Evolutionary conservation across 768 basidiomycete genomes (phyloP), one percentile per base, ranked within the genome.

Genomic region (Podaxis sp.): DNA sequence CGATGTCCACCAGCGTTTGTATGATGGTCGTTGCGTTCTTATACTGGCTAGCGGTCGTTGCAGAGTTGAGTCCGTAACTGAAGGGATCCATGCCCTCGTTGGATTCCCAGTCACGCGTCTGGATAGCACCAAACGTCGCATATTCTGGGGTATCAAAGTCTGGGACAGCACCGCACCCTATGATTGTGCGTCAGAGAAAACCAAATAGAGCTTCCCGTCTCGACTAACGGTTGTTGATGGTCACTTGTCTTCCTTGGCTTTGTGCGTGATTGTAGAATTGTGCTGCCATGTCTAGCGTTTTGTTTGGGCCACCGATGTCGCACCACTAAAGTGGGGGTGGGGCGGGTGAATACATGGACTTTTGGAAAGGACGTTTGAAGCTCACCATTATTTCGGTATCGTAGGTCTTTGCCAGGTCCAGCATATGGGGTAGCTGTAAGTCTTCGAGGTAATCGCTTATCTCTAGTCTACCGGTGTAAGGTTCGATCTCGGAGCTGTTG

Each of bases 71-170:
- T 0, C 84, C 84, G 55, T 80, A 85, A 57, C 78, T 81, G 53
- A 66, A 75, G 0, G 83, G 82, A 63, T 83, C 82, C 75, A 86
- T 79, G 27, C 83, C 85, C 62, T 84, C 86, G 36, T 71, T 82
- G 10, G 78, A 82, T 65, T 87, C 85, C 86, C 85, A 87, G 36
- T 72, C 76, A 23, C 69, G 69, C 0, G 78, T 73, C 27, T 82
- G 79, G 23, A 80, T 73, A 4, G 79, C 74, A 14, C 76, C 76
- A 42, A 82, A 84, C 0, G 71, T 70, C 1, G 75, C 72, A 58
- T 84, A 84, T 63, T 86, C 85, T 0, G 85, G 83, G 0, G 83
- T 84, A 59, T 80, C 78, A 61, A 83, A 83, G 59, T 84, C 82
- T 0, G 82, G 79, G 0, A 77, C 75, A 7, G 75, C 74, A 25